Evolutionary conservation across 805 yeast genomes (phyloP).

Genomic region (Wickerhamiella domercqiae): DNA sequence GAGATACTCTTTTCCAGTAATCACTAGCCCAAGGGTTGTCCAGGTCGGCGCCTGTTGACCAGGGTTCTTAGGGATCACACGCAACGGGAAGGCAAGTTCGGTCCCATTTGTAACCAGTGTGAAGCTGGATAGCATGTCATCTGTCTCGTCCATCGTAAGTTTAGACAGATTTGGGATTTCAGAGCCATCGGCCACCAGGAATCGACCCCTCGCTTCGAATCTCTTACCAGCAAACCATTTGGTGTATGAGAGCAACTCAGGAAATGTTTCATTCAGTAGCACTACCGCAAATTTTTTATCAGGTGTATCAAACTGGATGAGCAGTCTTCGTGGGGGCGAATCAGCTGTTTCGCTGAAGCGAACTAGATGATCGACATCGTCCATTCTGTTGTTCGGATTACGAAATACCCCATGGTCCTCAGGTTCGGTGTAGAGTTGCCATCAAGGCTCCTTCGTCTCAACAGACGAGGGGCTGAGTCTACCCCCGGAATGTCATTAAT

Average conservation of each 20-base stretch:
- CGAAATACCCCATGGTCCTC: too few relatives aligned
- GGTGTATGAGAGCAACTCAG: not conserved
- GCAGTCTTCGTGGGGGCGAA: constrained; percentile 2
- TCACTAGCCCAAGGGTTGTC: constrained; percentile 11
- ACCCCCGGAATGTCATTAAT: too few relatives aligned
- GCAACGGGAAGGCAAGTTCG: not conserved
- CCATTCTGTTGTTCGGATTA: too few relatives aligned
- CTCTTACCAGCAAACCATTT: not conserved
- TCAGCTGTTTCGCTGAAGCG: constrained; percentile 3
- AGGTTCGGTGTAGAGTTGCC: too few relatives aligned
- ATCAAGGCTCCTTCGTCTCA: too few relatives aligned
- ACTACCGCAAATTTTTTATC: constrained; percentile 1
- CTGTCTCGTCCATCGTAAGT: not conserved
- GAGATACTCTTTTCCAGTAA: constrained; percentile 15
- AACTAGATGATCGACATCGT: constrained; percentile 3
- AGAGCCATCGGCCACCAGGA: constrained; percentile 1
- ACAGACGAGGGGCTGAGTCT: too few relatives aligned
- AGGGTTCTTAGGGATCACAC: not conserved
- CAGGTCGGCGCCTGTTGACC: not conserved
- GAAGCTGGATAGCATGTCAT: not conserved
- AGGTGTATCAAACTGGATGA: not conserved
- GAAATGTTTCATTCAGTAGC: constrained; percentile 4
- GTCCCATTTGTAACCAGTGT: not conserved
- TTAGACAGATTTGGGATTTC: not conserved
- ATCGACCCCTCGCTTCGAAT: not conserved